A percentile compares a stretch with the other conserved stretches of the same genome.
Evolutionary conservation across 2,329 filamentous ascomycete genomes (phyloP).

Genomic region (Orbilia oligospora): DNA sequence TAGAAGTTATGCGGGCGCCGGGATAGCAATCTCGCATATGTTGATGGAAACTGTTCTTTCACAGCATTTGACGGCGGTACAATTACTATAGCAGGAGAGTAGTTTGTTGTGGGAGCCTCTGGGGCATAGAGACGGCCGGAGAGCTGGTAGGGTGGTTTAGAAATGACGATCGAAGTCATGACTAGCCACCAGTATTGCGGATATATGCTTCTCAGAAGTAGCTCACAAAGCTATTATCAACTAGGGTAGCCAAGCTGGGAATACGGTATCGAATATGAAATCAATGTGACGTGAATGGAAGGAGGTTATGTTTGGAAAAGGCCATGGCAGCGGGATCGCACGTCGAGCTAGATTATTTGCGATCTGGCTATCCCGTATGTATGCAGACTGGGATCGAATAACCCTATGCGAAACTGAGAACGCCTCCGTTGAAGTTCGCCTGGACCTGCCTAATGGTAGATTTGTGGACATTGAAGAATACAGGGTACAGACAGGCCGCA

Average conservation of each 20-base stretch:
- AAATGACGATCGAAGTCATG: constrained; percentile 12
- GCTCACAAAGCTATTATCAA: too few species aligned
- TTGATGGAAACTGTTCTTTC: constrained; percentile 17
- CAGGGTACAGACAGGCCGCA: too few species aligned
- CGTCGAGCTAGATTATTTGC: constrained; percentile 1
- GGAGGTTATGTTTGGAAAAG: constrained; percentile 16
- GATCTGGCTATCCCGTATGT: constrained; percentile 8
- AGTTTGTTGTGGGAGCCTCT: constrained; percentile 15
- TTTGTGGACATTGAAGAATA: neutral
- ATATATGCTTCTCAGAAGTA: neutral
- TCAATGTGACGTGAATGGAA: constrained; percentile 5
- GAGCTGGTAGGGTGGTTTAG: neutral
- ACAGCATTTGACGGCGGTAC: constrained; percentile 18
- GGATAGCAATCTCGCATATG: constrained; percentile 9
- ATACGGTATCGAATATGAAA: neutral
- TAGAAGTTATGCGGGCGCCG: constrained; percentile 19
- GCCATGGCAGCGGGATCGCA: neutral
- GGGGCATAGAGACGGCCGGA: constrained; percentile 2
- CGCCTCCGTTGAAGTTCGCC: neutral
- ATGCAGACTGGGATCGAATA: constrained; percentile 20
- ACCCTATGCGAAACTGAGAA: constrained; percentile 12
- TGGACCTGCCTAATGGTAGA: neutral
- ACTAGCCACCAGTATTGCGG: neutral
- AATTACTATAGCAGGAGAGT: constrained; percentile 10
- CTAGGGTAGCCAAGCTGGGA: neutral